A percentile compares a stretch with the other conserved stretches of the same genome.
Evolutionary conservation across 306 rosid genomes (phyloP).

Genomic region (Purshia tridentata): DNA sequence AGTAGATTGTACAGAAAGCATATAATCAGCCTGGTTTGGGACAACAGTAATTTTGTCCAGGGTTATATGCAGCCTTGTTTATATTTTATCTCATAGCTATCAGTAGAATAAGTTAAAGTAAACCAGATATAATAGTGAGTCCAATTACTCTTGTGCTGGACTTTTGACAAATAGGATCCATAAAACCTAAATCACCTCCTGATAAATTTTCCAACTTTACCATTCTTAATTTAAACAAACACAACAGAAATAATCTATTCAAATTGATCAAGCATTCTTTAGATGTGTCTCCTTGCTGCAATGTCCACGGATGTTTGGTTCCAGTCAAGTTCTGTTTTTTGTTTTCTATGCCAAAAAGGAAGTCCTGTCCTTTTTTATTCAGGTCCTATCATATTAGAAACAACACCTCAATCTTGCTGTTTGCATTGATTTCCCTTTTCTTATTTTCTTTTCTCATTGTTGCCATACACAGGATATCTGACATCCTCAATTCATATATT

Average conservation of each 20-base stretch:
- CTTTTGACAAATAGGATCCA: background rate
- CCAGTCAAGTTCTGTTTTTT: background rate
- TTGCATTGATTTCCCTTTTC: background rate
- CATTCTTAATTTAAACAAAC: background rate
- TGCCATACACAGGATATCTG: background rate
- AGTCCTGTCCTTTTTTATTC: background rate
- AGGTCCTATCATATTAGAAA: background rate
- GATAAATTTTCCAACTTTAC: background rate
- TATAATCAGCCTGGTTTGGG: background rate
- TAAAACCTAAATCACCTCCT: background rate
- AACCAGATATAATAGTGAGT: background rate
- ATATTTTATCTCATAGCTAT: background rate
- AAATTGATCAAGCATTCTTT: background rate
- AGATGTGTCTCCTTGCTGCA: background rate
- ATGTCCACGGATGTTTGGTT: too few relatives aligned
- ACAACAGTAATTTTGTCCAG: background rate
- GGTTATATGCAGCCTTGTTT: background rate
- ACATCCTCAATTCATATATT: background rate
- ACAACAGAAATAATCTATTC: too few relatives aligned
- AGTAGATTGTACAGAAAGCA: slow-evolving; percentile 5
- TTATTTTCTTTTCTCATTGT: background rate
- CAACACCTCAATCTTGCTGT: background rate
- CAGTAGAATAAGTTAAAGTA: background rate
- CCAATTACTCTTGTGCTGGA: background rate
- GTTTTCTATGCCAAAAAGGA: background rate